A percentile compares a stretch with the other conserved stretches of the same genome.
phyloP scores from a whole-genome alignment of 495 filamentous ascomycete species.

The Antarctomyces pellizariae region DNA sequence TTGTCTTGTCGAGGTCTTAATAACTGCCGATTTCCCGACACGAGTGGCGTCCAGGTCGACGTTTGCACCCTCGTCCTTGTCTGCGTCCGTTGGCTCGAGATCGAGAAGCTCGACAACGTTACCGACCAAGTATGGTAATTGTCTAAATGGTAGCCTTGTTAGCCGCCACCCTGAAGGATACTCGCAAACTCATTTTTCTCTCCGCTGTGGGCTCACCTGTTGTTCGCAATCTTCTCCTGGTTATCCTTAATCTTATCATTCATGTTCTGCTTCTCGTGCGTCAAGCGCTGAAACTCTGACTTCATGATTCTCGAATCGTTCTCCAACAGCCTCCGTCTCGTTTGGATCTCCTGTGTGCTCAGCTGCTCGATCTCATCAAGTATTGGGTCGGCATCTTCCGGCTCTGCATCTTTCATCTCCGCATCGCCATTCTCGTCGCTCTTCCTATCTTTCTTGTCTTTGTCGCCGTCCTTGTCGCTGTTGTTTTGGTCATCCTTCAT shows the following conservation, averaged over 20 bases:
- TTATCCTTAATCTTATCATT: conserved; percentile 98
- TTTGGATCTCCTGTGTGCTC: conserved; percentile 82
- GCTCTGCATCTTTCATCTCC: conserved; percentile 64
- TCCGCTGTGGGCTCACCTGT: conserved; percentile 37
- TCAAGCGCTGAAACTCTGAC: conserved; percentile 84
- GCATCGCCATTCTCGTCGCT: conserved; percentile 51
- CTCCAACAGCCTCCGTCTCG: conserved; percentile 66
- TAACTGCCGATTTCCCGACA: conserved; percentile 93
- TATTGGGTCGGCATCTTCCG: conserved; percentile 53
- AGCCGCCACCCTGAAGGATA: conserved; percentile 6
- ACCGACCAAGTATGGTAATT: conserved; percentile 93
- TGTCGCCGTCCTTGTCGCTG: conserved; percentile 46
- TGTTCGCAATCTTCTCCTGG: conserved; percentile 95
- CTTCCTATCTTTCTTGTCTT: conserved; percentile 44
- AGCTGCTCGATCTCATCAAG: conserved; percentile 79
- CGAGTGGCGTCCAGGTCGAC: conserved; percentile 94
- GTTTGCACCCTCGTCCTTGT: conserved; percentile 90
- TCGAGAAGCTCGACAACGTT: conserved; percentile 96
- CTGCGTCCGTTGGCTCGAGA: conserved; percentile 87
- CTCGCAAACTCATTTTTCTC: conserved; percentile 4
- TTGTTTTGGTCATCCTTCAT: conserved; percentile 38
- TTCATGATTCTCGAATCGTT: conserved; percentile 97
- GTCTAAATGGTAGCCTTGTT: conserved; percentile 26
- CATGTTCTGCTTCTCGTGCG: conserved; percentile 88
- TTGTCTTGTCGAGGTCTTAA: conserved; percentile 98